These are phyloP conservation scores for Magnusiomyces ingens DNA, from an alignment of 1,139 yeast genomes.

Conservation along the genomic window DNA sequence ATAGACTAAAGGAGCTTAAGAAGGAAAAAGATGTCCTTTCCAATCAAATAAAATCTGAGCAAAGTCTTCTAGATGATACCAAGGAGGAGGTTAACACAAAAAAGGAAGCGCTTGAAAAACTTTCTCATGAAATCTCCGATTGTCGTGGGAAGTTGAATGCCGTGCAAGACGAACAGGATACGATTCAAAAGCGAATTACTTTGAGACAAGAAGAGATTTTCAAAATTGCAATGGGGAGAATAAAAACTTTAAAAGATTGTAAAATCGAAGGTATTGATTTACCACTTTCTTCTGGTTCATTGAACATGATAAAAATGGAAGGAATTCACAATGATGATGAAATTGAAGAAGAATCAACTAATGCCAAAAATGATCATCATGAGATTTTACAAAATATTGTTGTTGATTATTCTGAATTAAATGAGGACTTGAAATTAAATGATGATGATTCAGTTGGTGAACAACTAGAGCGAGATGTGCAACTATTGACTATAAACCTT, in stretches of 20 bases:
- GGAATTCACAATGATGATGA: constrained; percentile 17
- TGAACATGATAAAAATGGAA: constrained; percentile 44
- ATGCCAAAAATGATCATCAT: constrained; percentile 12
- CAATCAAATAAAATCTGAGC: constrained; percentile 18
- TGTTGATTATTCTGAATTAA: constrained; percentile 51
- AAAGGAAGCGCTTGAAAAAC: not conserved
- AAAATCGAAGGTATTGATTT: constrained; percentile 63
- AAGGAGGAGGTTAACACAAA: not conserved
- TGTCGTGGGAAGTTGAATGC: constrained; percentile 11
- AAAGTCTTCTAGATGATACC: constrained; percentile 4
- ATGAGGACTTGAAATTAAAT: constrained; percentile 37
- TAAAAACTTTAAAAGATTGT: constrained; percentile 61
- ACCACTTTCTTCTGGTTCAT: constrained; percentile 57
- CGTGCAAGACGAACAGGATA: constrained; percentile 15
- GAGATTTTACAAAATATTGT: constrained; percentile 40
- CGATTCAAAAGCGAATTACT: constrained; percentile 33
- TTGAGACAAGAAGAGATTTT: constrained; percentile 49
- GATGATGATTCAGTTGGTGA: constrained; percentile 32
- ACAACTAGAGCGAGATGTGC: constrained; percentile 42
- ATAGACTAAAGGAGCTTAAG: constrained; percentile 31
- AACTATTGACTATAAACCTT: constrained; percentile 50
- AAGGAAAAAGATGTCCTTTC: constrained; percentile 28
- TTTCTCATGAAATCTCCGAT: constrained; percentile 2
- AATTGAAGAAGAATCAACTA: constrained; percentile 27
- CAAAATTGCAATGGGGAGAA: constrained; percentile 50